phyloP scores from a whole-genome alignment of 2,329 filamentous ascomycete genomes.

The Hypomyces perniciosus region DNA sequence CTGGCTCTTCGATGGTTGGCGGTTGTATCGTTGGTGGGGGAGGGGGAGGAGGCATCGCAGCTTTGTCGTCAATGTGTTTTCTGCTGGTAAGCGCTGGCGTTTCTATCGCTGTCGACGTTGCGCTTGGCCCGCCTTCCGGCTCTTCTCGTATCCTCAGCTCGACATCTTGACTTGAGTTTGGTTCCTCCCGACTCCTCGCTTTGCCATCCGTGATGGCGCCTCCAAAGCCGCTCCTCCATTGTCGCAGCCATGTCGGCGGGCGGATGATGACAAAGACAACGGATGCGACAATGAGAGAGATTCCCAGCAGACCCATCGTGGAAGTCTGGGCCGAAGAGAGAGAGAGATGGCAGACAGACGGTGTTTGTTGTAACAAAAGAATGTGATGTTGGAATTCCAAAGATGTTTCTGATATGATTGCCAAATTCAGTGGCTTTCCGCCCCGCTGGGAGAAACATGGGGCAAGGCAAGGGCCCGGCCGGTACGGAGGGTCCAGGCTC shows the following conservation, averaged over 20 bases:
- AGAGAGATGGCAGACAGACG: background rate
- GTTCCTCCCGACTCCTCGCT: background rate
- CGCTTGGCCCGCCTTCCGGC: background rate
- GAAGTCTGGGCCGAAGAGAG: too few species aligned
- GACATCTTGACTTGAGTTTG: background rate
- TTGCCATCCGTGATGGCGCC: slow-evolving; percentile 8
- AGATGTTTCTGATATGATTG: background rate
- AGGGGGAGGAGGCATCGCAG: slow-evolving; percentile 34
- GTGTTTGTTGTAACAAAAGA: too few species aligned
- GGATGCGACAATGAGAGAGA: slow-evolving; percentile 58
- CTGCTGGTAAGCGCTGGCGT: slow-evolving; percentile 20
- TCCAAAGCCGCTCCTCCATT: slow-evolving; percentile 17
- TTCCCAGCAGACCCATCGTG: slow-evolving; percentile 50
- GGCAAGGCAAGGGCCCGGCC: too few species aligned
- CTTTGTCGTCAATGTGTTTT: background rate
- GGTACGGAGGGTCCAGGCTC: too few species aligned
- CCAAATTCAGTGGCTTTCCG: background rate
- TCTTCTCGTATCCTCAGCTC: slow-evolving; percentile 5
- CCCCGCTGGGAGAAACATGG: too few species aligned
- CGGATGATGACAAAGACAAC: slow-evolving; percentile 52
- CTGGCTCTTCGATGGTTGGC: slow-evolving; percentile 20
- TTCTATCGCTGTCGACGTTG: background rate
- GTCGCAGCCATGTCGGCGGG: slow-evolving; percentile 43
- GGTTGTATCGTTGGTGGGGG: slow-evolving; percentile 25
- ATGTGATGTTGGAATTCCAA: background rate